phyloP scores from a whole-genome alignment of 2,329 filamentous ascomycete genomes.

The Trichoderma sp. region DNA sequence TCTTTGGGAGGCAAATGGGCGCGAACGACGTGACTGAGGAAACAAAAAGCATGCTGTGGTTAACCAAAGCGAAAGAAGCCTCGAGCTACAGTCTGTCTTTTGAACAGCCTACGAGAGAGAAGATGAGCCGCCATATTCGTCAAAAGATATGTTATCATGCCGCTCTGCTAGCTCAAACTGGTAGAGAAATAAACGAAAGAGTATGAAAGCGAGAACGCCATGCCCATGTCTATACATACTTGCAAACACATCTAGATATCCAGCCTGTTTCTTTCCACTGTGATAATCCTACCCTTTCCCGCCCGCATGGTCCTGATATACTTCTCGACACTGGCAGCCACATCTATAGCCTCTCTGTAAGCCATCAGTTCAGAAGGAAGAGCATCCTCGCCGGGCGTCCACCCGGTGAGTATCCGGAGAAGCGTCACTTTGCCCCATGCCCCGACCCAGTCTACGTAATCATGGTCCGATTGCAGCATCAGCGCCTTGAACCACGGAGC shows the following conservation, averaged over 20 bases:
- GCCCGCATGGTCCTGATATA: conserved; percentile 51
- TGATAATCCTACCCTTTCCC: conserved; percentile 53
- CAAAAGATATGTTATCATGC: too few species aligned
- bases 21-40: neutral
- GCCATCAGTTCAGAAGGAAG: conserved; percentile 39
- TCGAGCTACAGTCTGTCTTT: neutral
- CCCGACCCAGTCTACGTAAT: conserved; percentile 56
- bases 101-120: neutral
- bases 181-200: neutral
- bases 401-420: conserved; percentile 51
- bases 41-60: neutral
- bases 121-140: too few species aligned
- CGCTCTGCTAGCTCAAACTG: conserved; percentile 5
- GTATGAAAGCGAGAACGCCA: neutral
- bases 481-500: conserved; percentile 57
- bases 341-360: conserved; percentile 42
- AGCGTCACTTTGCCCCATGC: conserved; percentile 56
- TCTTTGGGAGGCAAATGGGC: conserved; percentile 38
- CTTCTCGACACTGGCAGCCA: conserved; percentile 50
- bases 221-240: neutral
- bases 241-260: conserved; percentile 14
- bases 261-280: conserved; percentile 49
- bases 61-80: neutral
- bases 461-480: conserved; percentile 46
- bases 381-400: conserved; percentile 42